Conservation (phyloP, 139 green algal species). For the Eudorina sp. region DNA sequence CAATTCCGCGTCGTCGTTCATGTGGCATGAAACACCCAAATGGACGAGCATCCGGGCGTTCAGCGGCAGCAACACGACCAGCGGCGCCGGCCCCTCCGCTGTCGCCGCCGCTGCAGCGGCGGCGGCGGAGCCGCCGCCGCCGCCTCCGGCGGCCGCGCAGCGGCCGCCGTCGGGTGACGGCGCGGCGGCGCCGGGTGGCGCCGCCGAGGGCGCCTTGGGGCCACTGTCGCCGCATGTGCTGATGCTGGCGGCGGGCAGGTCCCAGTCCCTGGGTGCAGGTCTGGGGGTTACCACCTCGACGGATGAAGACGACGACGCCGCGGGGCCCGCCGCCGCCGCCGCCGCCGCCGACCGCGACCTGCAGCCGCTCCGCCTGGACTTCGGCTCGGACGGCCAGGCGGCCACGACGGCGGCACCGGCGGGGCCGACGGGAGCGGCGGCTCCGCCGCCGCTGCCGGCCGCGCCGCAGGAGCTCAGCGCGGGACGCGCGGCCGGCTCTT, state of each 20-base stretch:
- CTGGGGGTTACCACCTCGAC: background rate
- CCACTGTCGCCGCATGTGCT: constrained; percentile 20
- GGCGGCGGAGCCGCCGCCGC: background rate
- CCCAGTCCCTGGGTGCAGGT: background rate
- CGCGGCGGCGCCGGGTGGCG: background rate
- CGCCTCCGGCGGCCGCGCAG: background rate
- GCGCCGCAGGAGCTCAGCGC: background rate
- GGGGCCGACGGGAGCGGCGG: background rate
- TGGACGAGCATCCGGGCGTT: constrained; percentile 11
- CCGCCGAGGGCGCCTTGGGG: background rate
- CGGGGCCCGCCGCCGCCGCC: background rate
- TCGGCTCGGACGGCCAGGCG: background rate
- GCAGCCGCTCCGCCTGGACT: background rate
- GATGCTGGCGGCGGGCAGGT: background rate
- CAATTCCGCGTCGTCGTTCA: background rate
- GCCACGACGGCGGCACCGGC: background rate
- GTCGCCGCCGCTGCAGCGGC: background rate
- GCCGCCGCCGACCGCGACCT: background rate
- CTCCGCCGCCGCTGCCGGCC: background rate
- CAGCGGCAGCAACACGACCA: background rate
- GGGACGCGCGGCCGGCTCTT: too few species aligned
- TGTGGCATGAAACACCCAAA: constrained; percentile 33
- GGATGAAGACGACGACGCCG: background rate
- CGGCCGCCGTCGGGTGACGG: background rate
- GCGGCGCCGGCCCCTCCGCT: background rate